Evolutionary conservation across 306 rosid species (phyloP).

Genomic region (Elaeagnus macrophylla): DNA sequence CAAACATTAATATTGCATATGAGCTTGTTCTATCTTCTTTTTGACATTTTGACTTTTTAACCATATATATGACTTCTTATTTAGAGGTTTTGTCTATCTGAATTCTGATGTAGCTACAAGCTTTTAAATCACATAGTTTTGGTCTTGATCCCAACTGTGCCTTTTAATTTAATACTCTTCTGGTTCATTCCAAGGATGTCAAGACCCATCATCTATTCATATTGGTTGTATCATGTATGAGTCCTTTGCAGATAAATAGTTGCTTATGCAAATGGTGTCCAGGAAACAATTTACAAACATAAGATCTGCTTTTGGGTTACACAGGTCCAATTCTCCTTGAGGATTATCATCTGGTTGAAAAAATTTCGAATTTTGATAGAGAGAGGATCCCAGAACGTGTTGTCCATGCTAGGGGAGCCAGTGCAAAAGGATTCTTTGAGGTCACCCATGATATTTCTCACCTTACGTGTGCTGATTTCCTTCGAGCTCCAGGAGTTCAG

Average conservation of each 20-base stretch:
- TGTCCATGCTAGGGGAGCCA: conserved; percentile 97
- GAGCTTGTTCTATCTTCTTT: too few species aligned
- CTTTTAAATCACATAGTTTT: too few species aligned
- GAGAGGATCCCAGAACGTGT: conserved; percentile 92
- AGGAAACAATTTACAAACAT: background rate
- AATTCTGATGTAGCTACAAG: too few species aligned
- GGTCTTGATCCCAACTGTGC: too few species aligned
- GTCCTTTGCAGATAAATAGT: background rate
- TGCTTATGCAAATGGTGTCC: background rate
- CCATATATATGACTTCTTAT: too few species aligned
- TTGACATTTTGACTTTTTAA: too few species aligned
- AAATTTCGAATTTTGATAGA: conserved; percentile 76
- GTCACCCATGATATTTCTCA: conserved; percentile 82
- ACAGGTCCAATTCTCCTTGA: conserved; percentile 92
- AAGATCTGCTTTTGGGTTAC: conserved; percentile 3
- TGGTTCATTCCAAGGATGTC: too few species aligned
- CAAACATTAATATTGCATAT: too few species aligned
- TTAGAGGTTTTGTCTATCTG: too few species aligned
- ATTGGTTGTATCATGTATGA: too few species aligned
- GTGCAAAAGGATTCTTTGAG: conserved; percentile 97
- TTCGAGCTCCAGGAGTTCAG: conserved; percentile 91
- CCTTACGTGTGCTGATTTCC: conserved; percentile 91
- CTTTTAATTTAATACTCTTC: too few species aligned
- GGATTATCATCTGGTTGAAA: conserved; percentile 91
- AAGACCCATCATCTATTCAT: too few species aligned